Evolutionary conservation across 176 grass and related monocot genomes (phyloP).

Genomic region (Thalia dealbata): DNA sequence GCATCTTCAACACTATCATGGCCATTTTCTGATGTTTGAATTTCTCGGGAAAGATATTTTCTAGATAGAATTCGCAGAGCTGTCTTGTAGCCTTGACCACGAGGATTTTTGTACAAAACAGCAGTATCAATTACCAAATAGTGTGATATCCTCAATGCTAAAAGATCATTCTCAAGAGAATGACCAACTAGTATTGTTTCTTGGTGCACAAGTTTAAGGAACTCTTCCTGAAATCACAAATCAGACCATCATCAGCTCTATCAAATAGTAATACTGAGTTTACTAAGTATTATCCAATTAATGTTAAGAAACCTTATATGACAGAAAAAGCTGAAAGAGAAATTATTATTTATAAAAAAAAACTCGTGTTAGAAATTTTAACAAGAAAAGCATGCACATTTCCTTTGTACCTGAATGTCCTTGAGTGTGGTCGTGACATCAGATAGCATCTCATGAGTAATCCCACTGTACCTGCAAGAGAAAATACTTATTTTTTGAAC

Average conservation of each 20-base stretch:
- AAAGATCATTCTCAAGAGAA: constrained; percentile 93
- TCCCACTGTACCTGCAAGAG: constrained; percentile 74
- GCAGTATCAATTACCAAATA: constrained; percentile 81
- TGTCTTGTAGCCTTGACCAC: constrained; percentile 50
- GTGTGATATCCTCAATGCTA: constrained; percentile 67
- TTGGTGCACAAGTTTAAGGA: constrained; percentile 57
- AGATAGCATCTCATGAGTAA: constrained; percentile 77
- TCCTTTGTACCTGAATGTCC: constrained; percentile 69
- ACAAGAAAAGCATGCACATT: background rate
- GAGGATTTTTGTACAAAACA: constrained; percentile 57
- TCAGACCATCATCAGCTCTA: background rate
- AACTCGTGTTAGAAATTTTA: background rate
- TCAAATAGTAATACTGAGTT: background rate
- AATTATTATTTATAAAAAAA: background rate
- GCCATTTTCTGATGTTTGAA: constrained; percentile 60
- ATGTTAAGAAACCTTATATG: background rate
- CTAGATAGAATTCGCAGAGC: constrained; percentile 77
- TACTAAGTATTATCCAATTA: background rate
- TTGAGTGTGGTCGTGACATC: constrained; percentile 72
- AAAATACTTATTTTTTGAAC: no score
- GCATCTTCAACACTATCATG: constrained; percentile 95
- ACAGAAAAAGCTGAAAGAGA: background rate
- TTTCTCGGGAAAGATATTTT: constrained; percentile 54
- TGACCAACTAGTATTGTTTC: constrained; percentile 95
- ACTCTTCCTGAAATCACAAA: constrained; percentile 60